These are phyloP conservation scores for Mucor saturninus DNA, from an alignment of 371 early-diverging fungal species.

Conservation along the genomic window DNA sequence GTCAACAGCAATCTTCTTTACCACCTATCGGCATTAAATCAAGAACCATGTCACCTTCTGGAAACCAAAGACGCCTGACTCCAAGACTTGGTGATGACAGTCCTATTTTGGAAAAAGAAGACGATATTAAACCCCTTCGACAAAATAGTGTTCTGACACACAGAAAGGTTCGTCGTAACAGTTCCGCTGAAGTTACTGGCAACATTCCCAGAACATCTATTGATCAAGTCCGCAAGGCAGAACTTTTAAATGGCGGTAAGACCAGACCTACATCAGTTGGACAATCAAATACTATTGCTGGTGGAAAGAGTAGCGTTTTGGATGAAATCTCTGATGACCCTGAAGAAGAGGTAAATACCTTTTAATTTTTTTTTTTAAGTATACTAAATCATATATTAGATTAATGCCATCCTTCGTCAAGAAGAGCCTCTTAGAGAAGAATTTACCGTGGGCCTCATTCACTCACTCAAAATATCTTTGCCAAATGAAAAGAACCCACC, in stretches of 20 bases:
- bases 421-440: constrained; percentile 87
- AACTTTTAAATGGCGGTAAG: constrained; percentile 20
- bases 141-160: constrained; percentile 21
- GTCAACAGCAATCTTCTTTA: constrained; percentile 24
- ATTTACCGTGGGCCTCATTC: constrained; percentile 86
- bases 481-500: constrained; percentile 84
- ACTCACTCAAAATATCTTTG: constrained; percentile 85
- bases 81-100: background rate
- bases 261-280: constrained; percentile 54
- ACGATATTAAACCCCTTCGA: constrained; percentile 13
- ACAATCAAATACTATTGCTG: constrained; percentile 37
- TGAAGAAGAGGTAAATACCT: constrained; percentile 40
- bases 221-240: constrained; percentile 36
- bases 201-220: constrained; percentile 33
- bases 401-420: constrained; percentile 60
- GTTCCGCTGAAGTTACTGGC: constrained; percentile 32
- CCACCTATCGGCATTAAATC: constrained; percentile 12
- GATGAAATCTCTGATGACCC: constrained; percentile 33
- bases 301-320: constrained; percentile 22
- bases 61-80: constrained; percentile 1
- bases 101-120: background rate
- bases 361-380: background rate
- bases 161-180: constrained; percentile 37
- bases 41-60: constrained; percentile 28
- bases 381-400: constrained; percentile 26